Evolutionary conservation across 345 rosid species (phyloP), one percentile per base, ranked within the genome.

Genomic region (Gossypium ekmanianum): DNA sequence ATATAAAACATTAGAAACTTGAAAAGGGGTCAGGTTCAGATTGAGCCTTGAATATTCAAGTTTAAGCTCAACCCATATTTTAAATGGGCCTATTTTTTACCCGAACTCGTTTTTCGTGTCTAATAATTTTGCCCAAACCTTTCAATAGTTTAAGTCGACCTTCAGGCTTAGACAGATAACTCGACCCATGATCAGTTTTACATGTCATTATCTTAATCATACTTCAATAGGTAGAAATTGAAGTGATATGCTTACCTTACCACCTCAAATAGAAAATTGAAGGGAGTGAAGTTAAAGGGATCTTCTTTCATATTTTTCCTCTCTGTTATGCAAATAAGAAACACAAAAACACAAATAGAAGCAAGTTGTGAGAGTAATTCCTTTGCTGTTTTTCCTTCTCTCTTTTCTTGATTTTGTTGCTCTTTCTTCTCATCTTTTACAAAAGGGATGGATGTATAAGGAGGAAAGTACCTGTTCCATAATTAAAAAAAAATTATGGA

Each of bases 381-480:
- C 80, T 83, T 80, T 27, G 62, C 24, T 12, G 77, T 10, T 9
- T 52, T 74, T 34, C 67, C 74, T 16, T 75, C 26, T 55, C 24
- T 41, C 10, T 27, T 27, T 26, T 11, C 1, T 1, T 4, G 43
- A 4, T 61, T n/a, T 34, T 34, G 41, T 34, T 34, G 41, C 41
- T 34, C 41, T 2, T 61, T 4, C 9, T 61, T 34, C 41, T 34
- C 75, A 3, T 12, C 27, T 7, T 34, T 79, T 18, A 13, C 41
- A 1, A 83, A 80, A 7, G 77, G 17, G 43, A 79, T 81, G 2
- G 81, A 73, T 7, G 84, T 74, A 27, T 85, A 79, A 0, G 86
- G 86, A 1, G 85, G 86, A 57, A 85, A 85, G 41, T 81, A 83
- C 86, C 86, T 81, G 57, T 11, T 65, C 3, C 70, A 74, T 7